Evolutionary conservation across 306 rosid species (phyloP), one percentile per base, ranked within the genome.

Genomic region (Canavalia ensiformis): DNA sequence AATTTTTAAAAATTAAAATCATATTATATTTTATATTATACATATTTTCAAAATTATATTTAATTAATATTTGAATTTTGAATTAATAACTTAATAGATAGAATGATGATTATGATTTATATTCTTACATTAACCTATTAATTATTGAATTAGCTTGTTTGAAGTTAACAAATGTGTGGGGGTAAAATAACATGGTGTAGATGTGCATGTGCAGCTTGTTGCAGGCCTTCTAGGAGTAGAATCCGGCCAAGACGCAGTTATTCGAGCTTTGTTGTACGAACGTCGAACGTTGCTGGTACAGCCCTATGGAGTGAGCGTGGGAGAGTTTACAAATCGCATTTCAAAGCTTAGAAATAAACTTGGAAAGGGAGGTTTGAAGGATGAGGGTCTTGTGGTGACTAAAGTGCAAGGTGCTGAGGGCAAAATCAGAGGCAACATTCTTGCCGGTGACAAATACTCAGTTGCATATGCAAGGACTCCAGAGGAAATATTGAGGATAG

Each of bases 201-300:
- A 37, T 41, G 6, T 28, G 1, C 8, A 66, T 7, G 31, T 37
- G 31, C 75, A 93, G 94, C 88, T 91, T 7, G 97, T 91, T 57
- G 97, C 92, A 8, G 97, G 97, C 25, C 94, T 93, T 44, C 50
- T 93, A 41, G 97, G 87, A 5, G 91, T 90, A 56, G 97, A 93
- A 75, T 83, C 94, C 0, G 97, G 97, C 5, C 94, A 93, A 85
- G 97, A 93, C 69, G 98, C 98, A 9, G 91, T 93, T 8, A 86
- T 95, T 13, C 60, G 99, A 62, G 30, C 86, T 59, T 7, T 89
- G 49, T 72, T 95, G 51, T 95, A 93, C 1, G 82, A 86, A 68
- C 87, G 31, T 1, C 58, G 79, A 0, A 0, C 0, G 1, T 2
- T 1, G 29, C 35, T 0, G 34, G 96, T 95, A 18, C 1, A 1